Evolutionary conservation across 2,329 filamentous ascomycete genomes (phyloP), one percentile per base, ranked within the genome.

Genomic region (Fusarium pseudocircinatum): DNA sequence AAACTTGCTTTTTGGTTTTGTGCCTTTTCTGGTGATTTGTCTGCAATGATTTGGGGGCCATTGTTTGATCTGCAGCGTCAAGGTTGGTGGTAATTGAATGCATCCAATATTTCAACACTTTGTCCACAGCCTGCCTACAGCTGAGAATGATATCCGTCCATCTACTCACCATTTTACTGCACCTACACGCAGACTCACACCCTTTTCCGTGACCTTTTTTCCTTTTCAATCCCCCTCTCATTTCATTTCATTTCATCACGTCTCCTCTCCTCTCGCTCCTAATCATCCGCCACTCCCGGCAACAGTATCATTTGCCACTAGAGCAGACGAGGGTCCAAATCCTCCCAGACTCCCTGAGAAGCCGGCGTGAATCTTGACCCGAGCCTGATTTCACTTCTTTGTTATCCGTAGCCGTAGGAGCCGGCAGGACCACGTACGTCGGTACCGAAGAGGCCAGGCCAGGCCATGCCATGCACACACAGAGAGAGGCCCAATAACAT

Each of bases 401-500:
- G n/a, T 49, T 47, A 16, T 36, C 47, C 47, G 60, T 43, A 52
- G 32, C 54, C 64, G 47, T 49, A 28, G 34, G 63, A 63, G 24
- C 30, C 37, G 58, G 61, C 13, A 63, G 24, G 58, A 52, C 58
- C 58, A 64, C 61, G 61, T 53, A 52, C 49, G 16, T 52, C 49
- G 49, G 49, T 6, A 22, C 49, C 49, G 49, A 52, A 36, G 49
- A 2, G 32, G n/a, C 49, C 32, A 40, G 39, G 37, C 36, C 28
- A 39, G 20, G 37, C 36, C 36, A 50, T n/a, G 44, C 26, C 24
- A 47, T 54, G 42, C 61, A 60, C 34, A 47, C 36, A 53, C 43
- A 50, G 6, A 20, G 22, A 26, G 32, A 24, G 64, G 28, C 32
- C 65, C 67, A 69, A 69, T 69, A 34, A 53, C 59, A 69, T 30